Percentiles rank a stretch among this genome's conserved stretches.
Evolutionary conservation across 192 early-diverging fungal genomes (phyloP).

Genomic region (Gonapodya prolifera): DNA sequence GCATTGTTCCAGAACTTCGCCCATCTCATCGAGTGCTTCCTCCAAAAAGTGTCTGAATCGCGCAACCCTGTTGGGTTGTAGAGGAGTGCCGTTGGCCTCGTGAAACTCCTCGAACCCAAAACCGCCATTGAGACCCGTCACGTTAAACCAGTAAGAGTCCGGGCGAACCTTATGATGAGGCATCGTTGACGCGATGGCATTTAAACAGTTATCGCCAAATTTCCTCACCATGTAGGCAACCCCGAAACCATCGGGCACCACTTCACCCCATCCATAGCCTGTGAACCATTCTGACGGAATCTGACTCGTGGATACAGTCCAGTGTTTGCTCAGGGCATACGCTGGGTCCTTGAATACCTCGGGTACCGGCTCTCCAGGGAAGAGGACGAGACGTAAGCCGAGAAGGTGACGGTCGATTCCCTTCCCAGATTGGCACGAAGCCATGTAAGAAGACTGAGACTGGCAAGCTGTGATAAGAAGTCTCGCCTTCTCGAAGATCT

Average conservation of each 20-base stretch:
- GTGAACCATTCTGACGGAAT: slow-evolving; percentile 83
- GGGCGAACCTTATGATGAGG: background rate
- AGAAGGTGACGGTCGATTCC: slow-evolving; percentile 91
- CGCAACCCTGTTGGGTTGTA: slow-evolving; percentile 16
- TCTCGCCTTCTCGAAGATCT: background rate
- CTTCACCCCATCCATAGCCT: slow-evolving; percentile 83
- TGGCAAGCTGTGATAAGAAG: slow-evolving; percentile 37
- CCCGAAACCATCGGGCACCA: slow-evolving; percentile 71
- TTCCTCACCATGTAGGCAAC: slow-evolving; percentile 90
- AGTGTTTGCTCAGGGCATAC: slow-evolving; percentile 66
- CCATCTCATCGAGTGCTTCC: slow-evolving; percentile 82
- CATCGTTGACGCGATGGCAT: background rate
- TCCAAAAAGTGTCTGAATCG: slow-evolving; percentile 67
- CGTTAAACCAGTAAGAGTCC: slow-evolving; percentile 38
- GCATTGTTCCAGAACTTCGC: slow-evolving; percentile 45
- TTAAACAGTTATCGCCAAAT: slow-evolving; percentile 49
- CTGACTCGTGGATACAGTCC: slow-evolving; percentile 88
- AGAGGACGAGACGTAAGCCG: slow-evolving; percentile 67
- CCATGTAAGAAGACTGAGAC: slow-evolving; percentile 69
- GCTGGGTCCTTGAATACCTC: slow-evolving; percentile 76
- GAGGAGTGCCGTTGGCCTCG: slow-evolving; percentile 34
- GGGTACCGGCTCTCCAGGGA: slow-evolving; percentile 64
- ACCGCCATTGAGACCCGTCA: slow-evolving; percentile 55
- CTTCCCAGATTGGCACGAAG: slow-evolving; percentile 58
- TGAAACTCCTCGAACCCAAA: slow-evolving; percentile 24